Base-by-base conservation (phyloP, 108 stramenopile genomes). In the Nitzschia inconspicua region DNA sequence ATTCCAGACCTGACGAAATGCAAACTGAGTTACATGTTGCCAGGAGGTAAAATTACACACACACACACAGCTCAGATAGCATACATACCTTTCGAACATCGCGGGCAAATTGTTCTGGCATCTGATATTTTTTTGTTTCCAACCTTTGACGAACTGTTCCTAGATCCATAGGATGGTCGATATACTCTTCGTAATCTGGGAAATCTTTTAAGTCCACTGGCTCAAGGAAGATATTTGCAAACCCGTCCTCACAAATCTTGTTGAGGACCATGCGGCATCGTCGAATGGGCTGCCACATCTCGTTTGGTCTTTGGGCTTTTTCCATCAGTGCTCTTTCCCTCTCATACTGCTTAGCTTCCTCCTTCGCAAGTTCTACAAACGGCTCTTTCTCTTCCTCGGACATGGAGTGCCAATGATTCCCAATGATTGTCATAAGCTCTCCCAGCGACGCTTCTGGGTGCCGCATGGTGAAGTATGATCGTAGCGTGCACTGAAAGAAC, bases 161-260 rank as follows among this genome's bases (percentile, higher is more conserved):
- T 29, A 96, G 85, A 77, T 96, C 95, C 96, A 95, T 94, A 23
- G 94, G 94, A 23, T 62, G 52, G 49, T 93, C 85, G 8, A 94
- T 78, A 7, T 87, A 44, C 14, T 95, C 89, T 35, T 77, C 71
- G 66, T 96, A 96, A 62, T 93, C 88, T 7, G 88, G 73, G 60
- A 88, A 93, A 1, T 78, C 76, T 16, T 76, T 61, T 2, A 74
- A 47, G 48, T 93, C 87, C 2, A 95, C 96, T 16, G 96, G 92
- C 26, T 91, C 87, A 40, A 88, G 60, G 62, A 96, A 96, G 32
- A 93, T 88, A 22, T 88, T 61, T 8, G 94, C 86, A 56, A 94
- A 88, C 3, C 68, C 63, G 43, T 91, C 87, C 18, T 66, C 58
- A 27, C 64, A 55, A 44, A 95, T 48, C 30, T 78, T 69, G 36